Base-by-base conservation (phyloP, 176 grass and related monocot genomes). In the Alloteropsis semialata region DNA sequence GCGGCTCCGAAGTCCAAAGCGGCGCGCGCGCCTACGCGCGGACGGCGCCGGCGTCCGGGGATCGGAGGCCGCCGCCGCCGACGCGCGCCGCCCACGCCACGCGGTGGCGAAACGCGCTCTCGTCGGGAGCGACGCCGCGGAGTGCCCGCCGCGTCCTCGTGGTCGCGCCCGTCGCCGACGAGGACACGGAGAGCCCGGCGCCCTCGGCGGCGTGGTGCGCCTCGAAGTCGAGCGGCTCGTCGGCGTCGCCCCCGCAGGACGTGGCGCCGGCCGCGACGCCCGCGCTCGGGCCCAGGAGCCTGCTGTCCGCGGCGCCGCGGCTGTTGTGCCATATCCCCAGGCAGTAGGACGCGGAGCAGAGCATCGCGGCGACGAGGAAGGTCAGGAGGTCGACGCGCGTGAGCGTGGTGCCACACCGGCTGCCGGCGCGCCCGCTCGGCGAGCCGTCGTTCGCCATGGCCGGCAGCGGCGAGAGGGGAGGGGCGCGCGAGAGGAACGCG, bases 311-410 rank as follows among this genome's bases (percentile, higher is more conserved):
- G 19, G 65, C 83, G 54, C 74, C 51, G 32, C 67, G 82, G 53
- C 73, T 82, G 83, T 91, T 84, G 75, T 94, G 86, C 90, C 90
- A 97, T 59, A 97, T 84, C 46, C 69, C 84, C 10, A 94, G 78
- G 44, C 77, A 83, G 83, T 97, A 97, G 4, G 95, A 91, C 19
- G 78, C 85, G 32, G 84, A 76, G 75, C 88, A 97, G 57, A 97
- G 90, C 60, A 77, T 55, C 6, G 51, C 51, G 21, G 51, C 51
- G 51, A 55, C 21, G 51, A 55, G 19, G 51, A 55, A 55, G 21
- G 51, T 55, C 51, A 55, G 51, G 21, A 55, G 21, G 51, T 55
- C 21, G 51, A 2, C 51, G 51, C 51, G 51, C 51, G 51, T 55
- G 6, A 19, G 41, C n/a, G n/a, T n/a, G n/a, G 63, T 62, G 65